A percentile compares a stretch with the other conserved stretches of the same genome.
These are phyloP conservation scores for Pythium insidiosum DNA, from an alignment of 352 stramenopile species.

Conservation along the genomic window DNA sequence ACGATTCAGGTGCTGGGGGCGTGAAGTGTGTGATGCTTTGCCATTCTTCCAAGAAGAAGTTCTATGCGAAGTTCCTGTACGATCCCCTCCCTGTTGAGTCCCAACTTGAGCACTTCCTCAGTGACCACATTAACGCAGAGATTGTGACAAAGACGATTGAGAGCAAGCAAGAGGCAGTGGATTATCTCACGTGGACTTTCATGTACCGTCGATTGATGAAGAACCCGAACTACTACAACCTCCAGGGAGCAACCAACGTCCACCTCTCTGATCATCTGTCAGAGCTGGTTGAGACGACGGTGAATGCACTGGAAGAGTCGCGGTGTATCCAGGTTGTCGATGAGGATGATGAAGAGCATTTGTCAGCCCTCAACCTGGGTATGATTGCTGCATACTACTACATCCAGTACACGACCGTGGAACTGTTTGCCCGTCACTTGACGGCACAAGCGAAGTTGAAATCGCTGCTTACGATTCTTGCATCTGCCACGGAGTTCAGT, in stretches of 20 bases:
- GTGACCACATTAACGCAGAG: slow-evolving; percentile 98
- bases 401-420: slow-evolving; percentile 98
- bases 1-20: slow-evolving; percentile 37
- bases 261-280: slow-evolving; percentile 98
- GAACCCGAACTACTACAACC: slow-evolving; percentile 99
- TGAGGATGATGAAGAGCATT: slow-evolving; percentile 85
- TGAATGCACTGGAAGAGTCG: slow-evolving; percentile 95
- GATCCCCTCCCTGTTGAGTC: slow-evolving; percentile 99
- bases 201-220: slow-evolving; percentile 98
- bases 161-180: slow-evolving; percentile 98
- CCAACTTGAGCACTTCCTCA: slow-evolving; percentile 97
- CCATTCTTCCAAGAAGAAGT: slow-evolving; percentile 97
- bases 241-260: slow-evolving; percentile 87
- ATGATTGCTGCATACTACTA: slow-evolving; percentile 99
- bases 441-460: slow-evolving; percentile 96
- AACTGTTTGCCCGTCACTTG: slow-evolving; percentile 97
- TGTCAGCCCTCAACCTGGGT: slow-evolving; percentile 96
- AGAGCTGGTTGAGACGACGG: slow-evolving; percentile 96
- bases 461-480: slow-evolving; percentile 95
- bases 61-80: slow-evolving; percentile 98
- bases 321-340: slow-evolving; percentile 94
- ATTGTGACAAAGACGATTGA: slow-evolving; percentile 98
- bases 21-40: slow-evolving; percentile 96
- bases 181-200: slow-evolving; percentile 99
- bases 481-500: slow-evolving; percentile 94